Percentiles rank a stretch among this genome's conserved stretches.
Conservation (phyloP, 306 rosid genomes). For the Ziziphus jujuba region DNA sequence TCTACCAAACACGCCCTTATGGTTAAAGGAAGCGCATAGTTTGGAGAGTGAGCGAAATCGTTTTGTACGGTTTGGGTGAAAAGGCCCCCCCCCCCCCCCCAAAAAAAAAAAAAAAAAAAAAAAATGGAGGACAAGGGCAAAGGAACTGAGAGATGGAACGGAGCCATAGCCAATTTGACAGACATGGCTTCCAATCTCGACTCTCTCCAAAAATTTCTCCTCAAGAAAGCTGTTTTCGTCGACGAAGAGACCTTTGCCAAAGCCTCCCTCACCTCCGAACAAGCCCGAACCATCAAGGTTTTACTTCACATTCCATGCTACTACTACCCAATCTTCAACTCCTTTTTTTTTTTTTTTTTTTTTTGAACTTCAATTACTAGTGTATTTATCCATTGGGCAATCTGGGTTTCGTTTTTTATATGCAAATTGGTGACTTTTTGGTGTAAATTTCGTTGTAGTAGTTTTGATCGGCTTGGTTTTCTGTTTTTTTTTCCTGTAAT, state of each 20-base stretch:
- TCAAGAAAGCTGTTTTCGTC: slow-evolving; percentile 83
- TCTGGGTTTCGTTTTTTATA: background rate
- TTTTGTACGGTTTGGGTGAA: too few relatives aligned
- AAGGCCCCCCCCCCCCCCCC: too few relatives aligned
- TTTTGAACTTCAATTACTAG: background rate
- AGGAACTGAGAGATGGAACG: slow-evolving; percentile 84
- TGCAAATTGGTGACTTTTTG: background rate
- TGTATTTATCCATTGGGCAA: background rate
- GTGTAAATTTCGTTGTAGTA: background rate
- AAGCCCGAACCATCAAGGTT: slow-evolving; percentile 88
- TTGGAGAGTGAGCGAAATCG: too few relatives aligned
- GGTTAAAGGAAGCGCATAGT: too few relatives aligned
- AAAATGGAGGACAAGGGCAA: slow-evolving; percentile 69
- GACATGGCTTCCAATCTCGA: slow-evolving; percentile 81
- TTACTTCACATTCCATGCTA: background rate
- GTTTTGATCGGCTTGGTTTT: background rate
- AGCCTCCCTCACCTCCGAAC: slow-evolving; percentile 88
- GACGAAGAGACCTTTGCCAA: slow-evolving; percentile 79
- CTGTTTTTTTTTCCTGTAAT: background rate
- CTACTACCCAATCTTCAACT: background rate
- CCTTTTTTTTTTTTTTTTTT: too few relatives aligned
- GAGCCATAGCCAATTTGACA: slow-evolving; percentile 79
- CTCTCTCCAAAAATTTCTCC: slow-evolving; percentile 78
- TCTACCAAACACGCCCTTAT: too few relatives aligned
- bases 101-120: too few relatives aligned